Percentiles rank a stretch among this genome's conserved stretches.
Evolutionary conservation across 1,284 basidiomycete species (phyloP).

Genomic region (Trametes pubescens): DNA sequence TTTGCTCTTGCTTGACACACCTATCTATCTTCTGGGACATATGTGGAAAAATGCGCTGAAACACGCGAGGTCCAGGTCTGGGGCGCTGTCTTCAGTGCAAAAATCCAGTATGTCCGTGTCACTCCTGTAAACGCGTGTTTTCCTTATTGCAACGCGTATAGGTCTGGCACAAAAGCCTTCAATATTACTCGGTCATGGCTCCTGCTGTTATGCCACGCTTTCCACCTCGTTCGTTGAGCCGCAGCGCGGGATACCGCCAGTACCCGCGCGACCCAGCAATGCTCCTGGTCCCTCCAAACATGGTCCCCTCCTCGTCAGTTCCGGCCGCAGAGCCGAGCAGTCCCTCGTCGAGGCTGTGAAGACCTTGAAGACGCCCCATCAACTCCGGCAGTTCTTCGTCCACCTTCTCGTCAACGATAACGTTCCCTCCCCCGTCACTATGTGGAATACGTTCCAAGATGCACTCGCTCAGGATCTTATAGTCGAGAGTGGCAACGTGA

Average conservation of each 20-base stretch:
- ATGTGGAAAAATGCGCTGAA: constrained; percentile 23
- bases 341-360: constrained; percentile 45
- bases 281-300: constrained; percentile 25
- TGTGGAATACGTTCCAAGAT: constrained; percentile 42
- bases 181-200: background rate
- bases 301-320: constrained; percentile 7
- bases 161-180: background rate
- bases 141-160: background rate
- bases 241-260: background rate
- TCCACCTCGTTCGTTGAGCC: constrained; percentile 13
- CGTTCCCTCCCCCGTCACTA: constrained; percentile 34
- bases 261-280: constrained; percentile 1
- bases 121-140: background rate
- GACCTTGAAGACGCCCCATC: constrained; percentile 41
- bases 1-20: background rate
- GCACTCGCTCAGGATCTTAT: constrained; percentile 39
- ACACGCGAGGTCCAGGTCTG: background rate
- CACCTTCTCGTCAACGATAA: constrained; percentile 45
- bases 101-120: constrained; percentile 1
- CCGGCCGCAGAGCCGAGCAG: constrained; percentile 39
- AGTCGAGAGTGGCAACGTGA: constrained; percentile 35
- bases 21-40: background rate
- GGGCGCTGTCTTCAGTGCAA: background rate
- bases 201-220: constrained; percentile 15
- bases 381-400: constrained; percentile 47